Evolutionary conservation across 2,329 filamentous ascomycete species (phyloP), one percentile per base, ranked within the genome.

Genomic region (Cordyceps tenuipes): DNA sequence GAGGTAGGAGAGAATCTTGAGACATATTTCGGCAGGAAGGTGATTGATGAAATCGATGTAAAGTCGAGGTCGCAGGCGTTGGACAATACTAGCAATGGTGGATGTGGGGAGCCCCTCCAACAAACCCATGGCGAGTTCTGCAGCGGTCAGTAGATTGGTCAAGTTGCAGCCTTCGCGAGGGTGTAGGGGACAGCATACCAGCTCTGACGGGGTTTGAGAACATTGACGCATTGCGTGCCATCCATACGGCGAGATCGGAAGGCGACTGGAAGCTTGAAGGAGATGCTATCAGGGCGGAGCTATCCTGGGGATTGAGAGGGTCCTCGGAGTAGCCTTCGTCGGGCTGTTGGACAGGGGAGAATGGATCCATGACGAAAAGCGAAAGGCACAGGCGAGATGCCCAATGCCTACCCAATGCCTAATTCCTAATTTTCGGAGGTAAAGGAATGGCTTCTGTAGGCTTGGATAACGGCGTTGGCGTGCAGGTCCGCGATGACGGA

Each of bases 281-380:
- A 7, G 68, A 61, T 26, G 63, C 65, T 63, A 74, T 63, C 63
- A 75, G 60, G 63, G 69, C 67, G 66, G 66, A 66, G 66, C 68
- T 66, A 6, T 68, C 65, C 58, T 72, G 70, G 12, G 77, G 73
- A 64, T 79, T 80, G 57, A 85, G 73, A 61, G 82, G 82, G 65
- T 92, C 89, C 71, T 94, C 90, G 6, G 90, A 92, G 72, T 94
- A 95, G 68, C 91, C 91, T 75, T 95, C 91, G 75, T 95, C 90
- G 61, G 91, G 82, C 71, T 86, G 78, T 62, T 80, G 78, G 17
- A 71, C 78, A 65, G 82, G 79, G 36, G 82, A 72, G 62, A 78
- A 77, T 50, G 75, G 68, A 66, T 79, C 76, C 76, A 80, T 78
- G 51, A 59, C 34, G 64, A 62, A 12, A 19, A n/a, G 8, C n/a